phyloP scores from a whole-genome alignment of 768 basidiomycete species.

The Kwoniella bestiolae region DNA sequence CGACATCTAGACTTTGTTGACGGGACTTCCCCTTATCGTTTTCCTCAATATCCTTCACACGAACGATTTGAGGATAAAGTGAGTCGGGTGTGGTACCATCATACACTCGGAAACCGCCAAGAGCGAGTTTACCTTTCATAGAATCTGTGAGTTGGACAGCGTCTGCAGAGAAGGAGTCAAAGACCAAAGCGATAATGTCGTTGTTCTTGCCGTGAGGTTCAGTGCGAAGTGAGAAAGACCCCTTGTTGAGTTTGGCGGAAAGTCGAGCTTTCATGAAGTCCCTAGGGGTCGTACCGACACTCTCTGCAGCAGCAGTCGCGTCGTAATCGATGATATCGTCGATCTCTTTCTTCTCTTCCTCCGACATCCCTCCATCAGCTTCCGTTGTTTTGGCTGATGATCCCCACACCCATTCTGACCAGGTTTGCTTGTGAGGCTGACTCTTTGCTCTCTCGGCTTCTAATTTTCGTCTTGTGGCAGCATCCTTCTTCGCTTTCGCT shows the following conservation, averaged over 20 bases:
- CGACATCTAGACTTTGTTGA: constrained; percentile 39
- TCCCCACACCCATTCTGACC: constrained; percentile 79
- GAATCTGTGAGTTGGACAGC: constrained; percentile 83
- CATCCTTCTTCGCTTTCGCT: constrained; percentile 82
- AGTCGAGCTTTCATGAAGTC: constrained; percentile 81
- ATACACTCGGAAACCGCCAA: constrained; percentile 83
- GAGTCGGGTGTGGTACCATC: constrained; percentile 85
- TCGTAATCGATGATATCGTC: constrained; percentile 91
- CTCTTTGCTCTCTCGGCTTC: constrained; percentile 71
- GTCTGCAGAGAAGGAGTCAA: constrained; percentile 82
- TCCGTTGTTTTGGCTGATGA: constrained; percentile 61
- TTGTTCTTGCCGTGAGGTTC: constrained; percentile 67
- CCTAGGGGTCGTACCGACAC: constrained; percentile 69
- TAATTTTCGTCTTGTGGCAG: constrained; percentile 67
- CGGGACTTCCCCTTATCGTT: constrained; percentile 18
- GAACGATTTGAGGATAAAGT: constrained; percentile 86
- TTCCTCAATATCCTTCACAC: constrained; percentile 66
- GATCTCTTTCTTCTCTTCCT: constrained; percentile 84
- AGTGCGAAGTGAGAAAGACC: constrained; percentile 79
- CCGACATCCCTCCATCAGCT: constrained; percentile 67
- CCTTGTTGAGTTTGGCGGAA: constrained; percentile 77
- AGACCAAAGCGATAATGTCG: constrained; percentile 84
- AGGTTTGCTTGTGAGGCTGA: constrained; percentile 63
- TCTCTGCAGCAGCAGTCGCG: constrained; percentile 72
- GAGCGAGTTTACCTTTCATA: constrained; percentile 79